Base-by-base conservation (phyloP, 2,329 filamentous ascomycete genomes). In the Alternaria alternata region DNA sequence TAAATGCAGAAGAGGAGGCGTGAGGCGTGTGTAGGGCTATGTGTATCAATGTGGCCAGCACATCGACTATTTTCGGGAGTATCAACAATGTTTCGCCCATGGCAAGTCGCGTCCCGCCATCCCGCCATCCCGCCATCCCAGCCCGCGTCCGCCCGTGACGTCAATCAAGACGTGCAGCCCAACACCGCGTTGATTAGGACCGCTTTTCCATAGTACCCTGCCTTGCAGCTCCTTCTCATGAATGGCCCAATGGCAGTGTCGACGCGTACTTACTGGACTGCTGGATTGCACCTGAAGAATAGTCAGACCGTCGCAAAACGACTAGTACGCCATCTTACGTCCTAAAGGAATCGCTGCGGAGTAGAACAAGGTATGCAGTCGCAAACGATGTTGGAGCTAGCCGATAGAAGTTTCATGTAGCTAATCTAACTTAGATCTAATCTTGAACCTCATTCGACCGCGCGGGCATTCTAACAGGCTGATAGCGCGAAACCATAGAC, bases 121-220 rank as follows among this genome's bases (percentile, higher is more conserved):
- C 39, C 39, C 46, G 32, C 46, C 14, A 22, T 14, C 32, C 12
- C 39, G 20, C 39, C 18, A 20, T 20, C 18, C 18, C 18, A 20
- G 18, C 18, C 18, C 39, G 20, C 39, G 39, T 20, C 39, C 39
- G 20, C 32, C 32, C 22, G 51, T 59, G 59, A 62, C 55, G 51
- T 62, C 58, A 59, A 62, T 62, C 32, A 54, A 59, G n/a, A 28
- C n/a, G 39, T 48, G 59, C 55, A 54, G 47, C 59, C 51, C 46
- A 24, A 62, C 54, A 34, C 49, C 49, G 49, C 39, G 39, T 48
- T 24, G 24, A 52, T 51, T 56, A 52, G 32, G 38, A 46, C 30
- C 52, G 55, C 28, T 12, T 20, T 20, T 41, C 41, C 47, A 57
- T 51, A 51, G 54, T 36, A 46, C 20, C 26, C 26, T n/a, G 24